Evolutionary conservation across 2,329 filamentous ascomycete genomes (phyloP), one percentile per base, ranked within the genome.

Genomic region (Chalaropsis thielavioides): DNA sequence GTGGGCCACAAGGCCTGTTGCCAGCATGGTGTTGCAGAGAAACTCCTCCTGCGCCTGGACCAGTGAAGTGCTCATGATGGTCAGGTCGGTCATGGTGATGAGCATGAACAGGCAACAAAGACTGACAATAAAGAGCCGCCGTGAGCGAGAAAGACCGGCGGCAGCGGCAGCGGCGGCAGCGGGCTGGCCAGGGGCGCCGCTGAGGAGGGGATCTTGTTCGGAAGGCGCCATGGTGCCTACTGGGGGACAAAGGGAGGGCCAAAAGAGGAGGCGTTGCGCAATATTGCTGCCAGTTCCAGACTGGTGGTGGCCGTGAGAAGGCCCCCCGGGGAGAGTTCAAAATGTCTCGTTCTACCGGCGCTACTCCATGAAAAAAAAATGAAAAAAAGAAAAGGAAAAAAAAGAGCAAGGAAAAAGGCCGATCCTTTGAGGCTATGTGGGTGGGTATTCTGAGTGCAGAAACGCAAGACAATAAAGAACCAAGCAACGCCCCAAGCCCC

Each of bases 61-160:
- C 44, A 67, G 63, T 13, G 66, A 67, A 40, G 62, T 67, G 59
- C 63, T 67, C 63, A 67, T 67, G 41, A 67, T 64, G 22, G 62
- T 60, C 40, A 67, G 49, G 31, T 63, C 56, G 13, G 31, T 43
- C 66, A 67, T 64, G 22, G 60, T 59, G 8, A 67, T 43, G 24
- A 67, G 49, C 65, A 67, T 67, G 31, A 67, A 67, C n/a, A 67
- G 41, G 35, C 65, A 67, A 17, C 65, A 67, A 35, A 67, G 31
- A 13, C 44, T 22, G 6, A 67, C 43, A 10, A 61, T 63, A 5
- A 35, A 59, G 13, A 19, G 35, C 11, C 66, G 27, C 13, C n/a
- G 49, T 1, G 54, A 19, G 3, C 44, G 54, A 2, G 61, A 15
- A 22, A 38, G 22, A n/a, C n/a, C n/a, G n/a, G 43, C 31, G 17